Percentiles rank a stretch among this genome's conserved stretches.
These are phyloP conservation scores for Drechslera avenae DNA, from an alignment of 2,329 filamentous ascomycete species.

Conservation along the genomic window DNA sequence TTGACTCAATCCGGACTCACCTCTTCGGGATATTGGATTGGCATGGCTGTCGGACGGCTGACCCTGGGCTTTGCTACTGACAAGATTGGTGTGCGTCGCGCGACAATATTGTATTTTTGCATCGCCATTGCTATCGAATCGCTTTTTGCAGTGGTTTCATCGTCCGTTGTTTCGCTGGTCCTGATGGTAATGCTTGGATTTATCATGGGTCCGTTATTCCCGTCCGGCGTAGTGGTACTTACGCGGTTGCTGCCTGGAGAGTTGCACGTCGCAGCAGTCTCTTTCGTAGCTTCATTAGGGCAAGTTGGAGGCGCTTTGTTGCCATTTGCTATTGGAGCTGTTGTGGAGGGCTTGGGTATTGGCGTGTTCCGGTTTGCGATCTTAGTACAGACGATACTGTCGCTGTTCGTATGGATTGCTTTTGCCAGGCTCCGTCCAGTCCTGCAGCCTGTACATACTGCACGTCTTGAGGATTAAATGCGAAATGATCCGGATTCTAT, in stretches of 20 bases:
- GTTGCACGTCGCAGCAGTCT: slow-evolving; percentile 52
- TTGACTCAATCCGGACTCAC: slow-evolving; percentile 48
- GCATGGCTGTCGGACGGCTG: slow-evolving; percentile 51
- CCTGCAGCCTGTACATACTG: not conserved
- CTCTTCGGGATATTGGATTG: slow-evolving; percentile 54
- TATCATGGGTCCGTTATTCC: slow-evolving; percentile 51
- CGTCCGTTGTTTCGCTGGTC: slow-evolving; percentile 33
- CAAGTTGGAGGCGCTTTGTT: slow-evolving; percentile 53
- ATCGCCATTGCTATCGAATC: slow-evolving; percentile 25
- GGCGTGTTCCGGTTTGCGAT: slow-evolving; percentile 45
- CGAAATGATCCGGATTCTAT: too few relatives aligned
- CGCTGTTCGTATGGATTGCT: slow-evolving; percentile 31
- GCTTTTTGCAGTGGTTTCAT: slow-evolving; percentile 26
- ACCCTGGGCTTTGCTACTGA: slow-evolving; percentile 35
- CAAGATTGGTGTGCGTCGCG: slow-evolving; percentile 33
- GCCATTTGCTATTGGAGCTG: slow-evolving; percentile 52
- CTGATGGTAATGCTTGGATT: slow-evolving; percentile 47
- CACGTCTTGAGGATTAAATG: not conserved
- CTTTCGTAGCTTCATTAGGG: slow-evolving; percentile 53
- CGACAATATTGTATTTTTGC: slow-evolving; percentile 32
- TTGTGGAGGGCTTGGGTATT: slow-evolving; percentile 49
- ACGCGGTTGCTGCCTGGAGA: slow-evolving; percentile 46
- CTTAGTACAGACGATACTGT: slow-evolving; percentile 25
- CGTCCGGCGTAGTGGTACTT: slow-evolving; percentile 50
- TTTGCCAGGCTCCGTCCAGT: slow-evolving; percentile 18